A percentile compares a stretch with the other conserved stretches of the same genome.
These are phyloP conservation scores for Capronia epimyces DNA, from an alignment of 2,329 filamentous ascomycete species.

Conservation along the genomic window DNA sequence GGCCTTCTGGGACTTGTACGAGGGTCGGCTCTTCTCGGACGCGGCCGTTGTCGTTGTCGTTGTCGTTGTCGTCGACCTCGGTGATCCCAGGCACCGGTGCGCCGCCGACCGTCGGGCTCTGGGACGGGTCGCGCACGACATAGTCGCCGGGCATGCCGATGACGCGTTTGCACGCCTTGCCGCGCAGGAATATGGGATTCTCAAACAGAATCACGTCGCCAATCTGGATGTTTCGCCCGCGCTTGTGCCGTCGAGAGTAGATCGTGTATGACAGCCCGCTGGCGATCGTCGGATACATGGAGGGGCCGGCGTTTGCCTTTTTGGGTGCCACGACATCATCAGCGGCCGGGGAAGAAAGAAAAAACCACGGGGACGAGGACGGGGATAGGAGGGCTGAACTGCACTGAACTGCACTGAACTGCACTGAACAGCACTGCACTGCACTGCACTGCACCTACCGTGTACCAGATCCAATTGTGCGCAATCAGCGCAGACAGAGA, in stretches of 20 bases:
- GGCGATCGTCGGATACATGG: constrained; percentile 83
- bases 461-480: constrained; percentile 8
- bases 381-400: too few relatives aligned
- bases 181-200: constrained; percentile 61
- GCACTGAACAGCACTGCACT: too few relatives aligned
- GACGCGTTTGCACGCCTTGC: constrained; percentile 71
- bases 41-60: constrained; percentile 27
- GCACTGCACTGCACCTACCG: too few relatives aligned
- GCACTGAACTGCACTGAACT: too few relatives aligned
- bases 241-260: constrained; percentile 61
- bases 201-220: constrained; percentile 79
- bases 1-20: constrained; percentile 69
- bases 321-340: not conserved
- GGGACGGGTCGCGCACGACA: constrained; percentile 41
- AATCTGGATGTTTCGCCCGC: constrained; percentile 63
- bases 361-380: too few relatives aligned
- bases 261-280: constrained; percentile 61
- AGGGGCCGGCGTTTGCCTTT: constrained; percentile 53
- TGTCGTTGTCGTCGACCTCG: constrained; percentile 18
- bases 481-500: constrained; percentile 12
- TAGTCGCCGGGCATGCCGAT: constrained; percentile 63
- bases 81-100: constrained; percentile 16
- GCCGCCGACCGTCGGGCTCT: constrained; percentile 22
- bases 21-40: constrained; percentile 34
- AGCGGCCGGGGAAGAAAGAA: not conserved